Conservation (phyloP, 2,329 filamentous ascomycete species). For the Mariannaea sp. region DNA sequence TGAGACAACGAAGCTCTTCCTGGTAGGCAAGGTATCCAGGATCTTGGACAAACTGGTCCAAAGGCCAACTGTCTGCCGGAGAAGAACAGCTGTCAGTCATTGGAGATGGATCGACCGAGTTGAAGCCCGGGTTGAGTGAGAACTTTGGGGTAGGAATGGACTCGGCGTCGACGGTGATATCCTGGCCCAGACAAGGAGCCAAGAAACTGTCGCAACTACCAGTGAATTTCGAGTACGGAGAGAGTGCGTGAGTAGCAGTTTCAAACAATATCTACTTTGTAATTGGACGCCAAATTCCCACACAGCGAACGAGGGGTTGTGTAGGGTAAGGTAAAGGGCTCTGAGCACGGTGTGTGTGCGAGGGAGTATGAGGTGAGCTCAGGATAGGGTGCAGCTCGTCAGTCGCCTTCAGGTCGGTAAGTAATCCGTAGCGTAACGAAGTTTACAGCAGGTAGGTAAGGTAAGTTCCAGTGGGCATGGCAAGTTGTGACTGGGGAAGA, state of each 20-base stretch:
- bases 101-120: conserved; percentile 1
- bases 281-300: background rate
- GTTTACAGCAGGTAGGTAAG: too few relatives aligned
- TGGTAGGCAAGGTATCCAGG: conserved; percentile 52
- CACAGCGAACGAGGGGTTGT: background rate
- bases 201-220: background rate
- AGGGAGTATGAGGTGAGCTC: conserved; percentile 9
- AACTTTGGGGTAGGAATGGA: background rate
- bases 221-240: background rate
- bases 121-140: background rate
- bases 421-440: too few relatives aligned
- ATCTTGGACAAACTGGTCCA: conserved; percentile 45
- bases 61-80: conserved; percentile 39
- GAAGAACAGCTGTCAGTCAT: conserved; percentile 34
- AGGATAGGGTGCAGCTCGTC: conserved; percentile 13
- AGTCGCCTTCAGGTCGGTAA: too few relatives aligned
- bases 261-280: background rate
- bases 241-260: background rate
- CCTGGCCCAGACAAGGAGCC: background rate
- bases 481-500: conserved; percentile 15
- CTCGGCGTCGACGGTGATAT: background rate
- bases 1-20: conserved; percentile 52
- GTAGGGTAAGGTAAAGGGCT: conserved; percentile 10
- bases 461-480: conserved; percentile 7
- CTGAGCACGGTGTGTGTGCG: conserved; percentile 5